These are phyloP conservation scores for Aschersonia sp. DNA, from an alignment of 2,329 filamentous ascomycete genomes.

Conservation along the genomic window DNA sequence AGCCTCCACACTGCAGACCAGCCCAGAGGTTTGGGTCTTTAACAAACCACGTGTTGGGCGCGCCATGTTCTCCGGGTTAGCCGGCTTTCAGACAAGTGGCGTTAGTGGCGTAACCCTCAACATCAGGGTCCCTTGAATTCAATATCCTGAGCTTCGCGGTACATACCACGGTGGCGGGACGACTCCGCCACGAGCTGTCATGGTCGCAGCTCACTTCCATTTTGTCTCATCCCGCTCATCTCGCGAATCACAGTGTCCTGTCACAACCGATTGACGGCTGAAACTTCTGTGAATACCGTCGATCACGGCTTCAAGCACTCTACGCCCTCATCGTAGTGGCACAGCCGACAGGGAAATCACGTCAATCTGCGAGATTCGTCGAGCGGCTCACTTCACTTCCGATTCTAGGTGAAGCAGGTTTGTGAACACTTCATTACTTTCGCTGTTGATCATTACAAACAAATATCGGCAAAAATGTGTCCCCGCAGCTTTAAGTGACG, in stretches of 20 bases:
- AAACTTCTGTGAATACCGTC: neutral
- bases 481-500: too few relatives aligned
- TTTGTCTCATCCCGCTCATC: neutral
- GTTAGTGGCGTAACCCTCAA: neutral
- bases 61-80: neutral
- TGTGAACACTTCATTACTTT: too few relatives aligned
- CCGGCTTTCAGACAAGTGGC: neutral
- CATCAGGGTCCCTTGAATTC: neutral
- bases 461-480: neutral
- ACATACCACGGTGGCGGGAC: neutral
- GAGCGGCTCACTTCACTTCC: too few relatives aligned
- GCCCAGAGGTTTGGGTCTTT: neutral
- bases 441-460: too few relatives aligned
- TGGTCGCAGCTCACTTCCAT: neutral
- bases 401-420: too few relatives aligned
- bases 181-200: neutral
- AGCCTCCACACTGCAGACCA: neutral
- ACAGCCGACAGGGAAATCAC: too few relatives aligned
- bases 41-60: neutral
- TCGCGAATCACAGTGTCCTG: neutral
- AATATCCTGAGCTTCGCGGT: neutral
- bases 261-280: neutral
- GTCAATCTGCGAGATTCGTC: too few relatives aligned
- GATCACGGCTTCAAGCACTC: neutral
- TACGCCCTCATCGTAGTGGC: neutral